Conservation (phyloP, 2,329 filamentous ascomycete species). For the Epichloe sylvatica region DNA sequence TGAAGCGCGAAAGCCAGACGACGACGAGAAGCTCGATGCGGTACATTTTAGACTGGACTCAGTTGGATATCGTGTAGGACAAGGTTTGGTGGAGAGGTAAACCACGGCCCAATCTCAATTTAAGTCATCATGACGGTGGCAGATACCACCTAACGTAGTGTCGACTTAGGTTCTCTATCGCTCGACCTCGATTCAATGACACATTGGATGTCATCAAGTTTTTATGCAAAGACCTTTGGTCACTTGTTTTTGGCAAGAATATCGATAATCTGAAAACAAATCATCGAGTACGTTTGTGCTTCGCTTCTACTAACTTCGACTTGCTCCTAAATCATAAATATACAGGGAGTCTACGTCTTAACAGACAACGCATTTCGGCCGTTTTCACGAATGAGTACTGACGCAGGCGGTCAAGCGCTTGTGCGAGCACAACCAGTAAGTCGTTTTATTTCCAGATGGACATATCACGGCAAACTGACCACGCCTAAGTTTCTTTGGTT, state of each 20-base stretch:
- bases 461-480: not conserved
- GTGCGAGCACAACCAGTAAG: slow-evolving; percentile 65
- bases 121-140: not conserved
- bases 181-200: slow-evolving; percentile 77
- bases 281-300: slow-evolving; percentile 51
- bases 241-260: slow-evolving; percentile 85
- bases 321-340: not conserved
- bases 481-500: slow-evolving; percentile 81
- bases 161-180: slow-evolving; percentile 54
- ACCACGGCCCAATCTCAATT: slow-evolving; percentile 12
- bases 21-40: slow-evolving; percentile 72
- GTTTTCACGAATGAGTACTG: slow-evolving; percentile 77
- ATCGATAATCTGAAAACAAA: slow-evolving; percentile 99
- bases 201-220: slow-evolving; percentile 96
- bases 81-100: slow-evolving; percentile 82
- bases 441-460: slow-evolving; percentile 8
- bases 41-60: slow-evolving; percentile 74
- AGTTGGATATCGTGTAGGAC: slow-evolving; percentile 80
- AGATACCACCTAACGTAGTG: not conserved
- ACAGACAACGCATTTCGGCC: slow-evolving; percentile 88
- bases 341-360: slow-evolving; percentile 80
- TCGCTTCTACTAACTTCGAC: not conserved
- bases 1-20: slow-evolving; percentile 31
- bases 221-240: slow-evolving; percentile 96
- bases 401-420: slow-evolving; percentile 59